Conservation (phyloP, 129 eudicot genomes). For the Dittrichia graveolens region DNA sequence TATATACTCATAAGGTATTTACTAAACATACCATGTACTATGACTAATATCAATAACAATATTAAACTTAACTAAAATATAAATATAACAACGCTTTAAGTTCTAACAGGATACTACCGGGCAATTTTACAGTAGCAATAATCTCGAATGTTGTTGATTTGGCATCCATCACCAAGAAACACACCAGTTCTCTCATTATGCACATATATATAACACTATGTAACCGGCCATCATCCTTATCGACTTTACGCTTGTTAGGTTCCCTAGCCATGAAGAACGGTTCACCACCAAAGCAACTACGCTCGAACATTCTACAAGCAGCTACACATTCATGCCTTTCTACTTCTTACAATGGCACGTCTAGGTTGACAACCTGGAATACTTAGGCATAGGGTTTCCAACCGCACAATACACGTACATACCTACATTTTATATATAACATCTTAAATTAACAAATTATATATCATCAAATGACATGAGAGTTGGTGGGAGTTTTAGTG, state of each 20-base stretch:
- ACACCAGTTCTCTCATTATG: slow-evolving; percentile 54
- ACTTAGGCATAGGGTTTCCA: slow-evolving; percentile 60
- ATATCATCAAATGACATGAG: no score
- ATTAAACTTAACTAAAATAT: no score
- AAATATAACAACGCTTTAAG: no score
- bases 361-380: slow-evolving; percentile 62
- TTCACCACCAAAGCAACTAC: slow-evolving; percentile 66
- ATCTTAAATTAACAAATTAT: no score
- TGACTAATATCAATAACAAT: no score
- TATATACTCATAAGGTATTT: no score
- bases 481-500: no score
- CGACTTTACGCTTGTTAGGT: slow-evolving; percentile 33
- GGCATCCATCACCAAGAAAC: slow-evolving; percentile 78
- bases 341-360: slow-evolving; percentile 38
- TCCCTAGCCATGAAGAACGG: slow-evolving; percentile 61
- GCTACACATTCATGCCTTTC: slow-evolving; percentile 53
- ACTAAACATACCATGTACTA: no score
- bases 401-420: slow-evolving; percentile 56
- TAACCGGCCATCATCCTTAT: slow-evolving; percentile 80
- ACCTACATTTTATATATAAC: no score
- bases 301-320: slow-evolving; percentile 53
- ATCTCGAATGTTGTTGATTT: slow-evolving; percentile 50
- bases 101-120: no score
- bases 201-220: slow-evolving; percentile 51
- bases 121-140: slow-evolving; percentile 53